These are phyloP conservation scores for Aspergillus tubingensis DNA, from an alignment of 2,329 filamentous ascomycete genomes.

Conservation along the genomic window DNA sequence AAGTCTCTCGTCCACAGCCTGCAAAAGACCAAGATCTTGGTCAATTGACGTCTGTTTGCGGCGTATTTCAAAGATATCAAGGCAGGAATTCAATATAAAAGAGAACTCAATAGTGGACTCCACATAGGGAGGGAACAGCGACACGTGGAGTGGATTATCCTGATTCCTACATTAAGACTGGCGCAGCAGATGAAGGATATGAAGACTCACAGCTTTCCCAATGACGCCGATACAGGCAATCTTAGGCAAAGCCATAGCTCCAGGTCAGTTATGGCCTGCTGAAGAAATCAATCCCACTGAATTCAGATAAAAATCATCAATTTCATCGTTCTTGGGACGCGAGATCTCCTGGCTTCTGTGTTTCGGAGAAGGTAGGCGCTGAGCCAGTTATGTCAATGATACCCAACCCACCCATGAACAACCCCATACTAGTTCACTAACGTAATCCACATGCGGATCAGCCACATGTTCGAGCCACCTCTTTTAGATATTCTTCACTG, in stretches of 20 bases:
- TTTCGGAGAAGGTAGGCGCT: too few species aligned
- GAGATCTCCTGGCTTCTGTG: too few species aligned
- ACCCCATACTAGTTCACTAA: too few species aligned
- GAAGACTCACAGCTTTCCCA: constrained; percentile 74
- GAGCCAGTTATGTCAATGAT: too few species aligned
- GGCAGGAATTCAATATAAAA: constrained; percentile 83
- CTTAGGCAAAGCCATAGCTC: constrained; percentile 60
- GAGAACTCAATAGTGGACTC: constrained; percentile 75
- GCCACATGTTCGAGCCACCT: too few species aligned
- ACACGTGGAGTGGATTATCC: constrained; percentile 96
- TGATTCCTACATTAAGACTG: constrained; percentile 41
- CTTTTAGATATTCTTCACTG: too few species aligned
- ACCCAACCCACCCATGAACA: too few species aligned
- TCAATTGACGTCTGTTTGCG: constrained; percentile 70
- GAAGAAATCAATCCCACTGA: not conserved
- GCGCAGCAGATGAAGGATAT: not conserved
- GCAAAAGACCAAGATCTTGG: constrained; percentile 86
- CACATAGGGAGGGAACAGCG: constrained; percentile 78
- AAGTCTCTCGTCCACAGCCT: constrained; percentile 89
- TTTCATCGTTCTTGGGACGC: not conserved
- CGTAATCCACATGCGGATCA: too few species aligned
- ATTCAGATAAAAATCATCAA: not conserved
- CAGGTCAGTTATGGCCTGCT: not conserved
- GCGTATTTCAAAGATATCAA: constrained; percentile 91
- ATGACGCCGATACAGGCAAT: constrained; percentile 94